Conservation (phyloP, 345 rosid species). For the Populus alba region DNA sequence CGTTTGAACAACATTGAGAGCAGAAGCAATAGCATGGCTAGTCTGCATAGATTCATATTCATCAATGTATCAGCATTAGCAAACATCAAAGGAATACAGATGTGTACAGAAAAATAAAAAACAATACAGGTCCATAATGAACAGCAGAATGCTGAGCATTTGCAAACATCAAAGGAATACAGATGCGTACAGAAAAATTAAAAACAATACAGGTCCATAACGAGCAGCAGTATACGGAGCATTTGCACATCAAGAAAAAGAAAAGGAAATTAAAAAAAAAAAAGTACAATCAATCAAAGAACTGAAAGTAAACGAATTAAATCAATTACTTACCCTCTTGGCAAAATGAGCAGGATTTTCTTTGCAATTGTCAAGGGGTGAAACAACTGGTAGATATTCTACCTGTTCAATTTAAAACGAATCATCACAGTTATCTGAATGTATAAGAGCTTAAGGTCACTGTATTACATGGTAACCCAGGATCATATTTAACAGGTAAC, state of each 20-base stretch:
- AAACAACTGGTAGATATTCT: constrained; percentile 80
- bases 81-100: constrained; percentile 6
- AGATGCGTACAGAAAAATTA: not conserved
- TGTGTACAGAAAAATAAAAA: not conserved
- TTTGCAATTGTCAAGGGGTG: constrained; percentile 60
- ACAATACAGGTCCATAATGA: not conserved
- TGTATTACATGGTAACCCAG: not conserved
- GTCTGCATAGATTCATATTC: constrained; percentile 52
- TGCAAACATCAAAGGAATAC: constrained; percentile 8
- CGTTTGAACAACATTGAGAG: constrained; percentile 82
- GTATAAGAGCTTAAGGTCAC: not conserved
- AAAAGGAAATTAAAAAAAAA: not conserved
- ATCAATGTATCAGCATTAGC: constrained; percentile 15
- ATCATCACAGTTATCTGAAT: not conserved
- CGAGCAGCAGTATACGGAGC: not conserved
- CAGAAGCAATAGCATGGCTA: constrained; percentile 62
- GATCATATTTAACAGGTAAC: not conserved
- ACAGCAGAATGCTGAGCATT: not conserved
- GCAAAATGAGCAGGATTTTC: constrained; percentile 69
- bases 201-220: not conserved
- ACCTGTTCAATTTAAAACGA: constrained; percentile 50
- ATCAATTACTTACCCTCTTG: constrained; percentile 58
- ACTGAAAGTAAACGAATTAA: not conserved
- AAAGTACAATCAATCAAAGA: not conserved
- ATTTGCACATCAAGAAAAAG: not conserved